Base-by-base conservation (phyloP, 2,329 filamentous ascomycete genomes). In the Drechslerella coelobrocha region DNA sequence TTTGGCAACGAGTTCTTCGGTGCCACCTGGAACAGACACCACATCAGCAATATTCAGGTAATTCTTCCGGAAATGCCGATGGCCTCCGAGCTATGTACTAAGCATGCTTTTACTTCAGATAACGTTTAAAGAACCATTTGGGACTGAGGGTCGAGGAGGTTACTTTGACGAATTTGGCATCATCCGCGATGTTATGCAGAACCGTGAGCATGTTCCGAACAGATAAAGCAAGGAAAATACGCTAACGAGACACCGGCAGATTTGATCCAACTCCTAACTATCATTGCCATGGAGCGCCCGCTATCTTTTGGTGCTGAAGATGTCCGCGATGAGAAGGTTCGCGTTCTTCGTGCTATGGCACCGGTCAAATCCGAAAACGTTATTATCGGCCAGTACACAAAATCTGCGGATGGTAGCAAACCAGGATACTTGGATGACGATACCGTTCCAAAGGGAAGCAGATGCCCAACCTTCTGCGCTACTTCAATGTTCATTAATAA, bases 131-230 rank as follows among this genome's bases (percentile, higher is more conserved):
- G 94, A 99, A 83, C 94, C 94, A 6, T 99, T 99, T 78, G 95
- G 94, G 76, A 99, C 94, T 21, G 94, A 99, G 80, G 95, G 94
- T 60, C 90, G 94, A 78, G 94, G 95, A 74, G 94, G 94, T 62
- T 99, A 99, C 83, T 99, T 99, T 79, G 95, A 99, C 78, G 94
- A 99, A 82, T 99, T 99, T 77, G 95, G 94, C 78, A 99, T 99
- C 80, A 92, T 99, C 77, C 92, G 95, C 79, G 95, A 99, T 83
- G 94, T 99, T 75, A 97, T 99, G 94, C 94, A 99, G 83, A 99
- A 99, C 84, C 94, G 83, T 85, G 76, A 75, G 83, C 80, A 39
- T 31, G 19, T 41, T 10, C 14, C 10, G 21, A 6, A 39, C 34
- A 14, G 0, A 12, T 1, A 12, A 12, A 23, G 9, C 4, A 14